Conservation (phyloP, 305 asterid species). For the Plantago rigida region DNA sequence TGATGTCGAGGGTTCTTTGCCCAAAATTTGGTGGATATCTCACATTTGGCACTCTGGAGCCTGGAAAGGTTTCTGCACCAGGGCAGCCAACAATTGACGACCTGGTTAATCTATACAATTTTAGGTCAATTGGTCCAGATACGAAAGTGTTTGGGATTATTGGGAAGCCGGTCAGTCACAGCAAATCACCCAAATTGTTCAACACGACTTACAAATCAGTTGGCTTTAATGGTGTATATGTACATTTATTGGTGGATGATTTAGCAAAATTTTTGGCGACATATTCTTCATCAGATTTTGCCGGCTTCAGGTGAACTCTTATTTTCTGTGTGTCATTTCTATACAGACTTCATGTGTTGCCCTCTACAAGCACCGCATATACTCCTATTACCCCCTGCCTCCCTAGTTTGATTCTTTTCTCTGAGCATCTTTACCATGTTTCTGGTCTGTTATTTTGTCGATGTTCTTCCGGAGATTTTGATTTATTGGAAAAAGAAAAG, state of each 20-base stretch:
- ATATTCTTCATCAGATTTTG: slow-evolving; percentile 67
- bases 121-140: slow-evolving; percentile 64
- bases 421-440: too few species aligned
- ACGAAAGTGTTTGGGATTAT: slow-evolving; percentile 78
- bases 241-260: slow-evolving; percentile 80
- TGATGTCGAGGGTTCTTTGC: slow-evolving; percentile 75
- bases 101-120: slow-evolving; percentile 62
- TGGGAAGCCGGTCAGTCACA: slow-evolving; percentile 90
- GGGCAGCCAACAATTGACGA: slow-evolving; percentile 90
- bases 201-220: slow-evolving; percentile 65
- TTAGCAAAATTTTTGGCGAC: slow-evolving; percentile 53
- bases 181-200: slow-evolving; percentile 81
- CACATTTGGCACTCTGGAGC: slow-evolving; percentile 77
- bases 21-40: slow-evolving; percentile 95
- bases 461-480: too few species aligned
- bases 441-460: too few species aligned
- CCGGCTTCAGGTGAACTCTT: slow-evolving; percentile 74
- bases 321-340: slow-evolving; percentile 15
- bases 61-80: slow-evolving; percentile 82
- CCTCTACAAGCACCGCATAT: too few species aligned
- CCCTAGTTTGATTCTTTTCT: too few species aligned
- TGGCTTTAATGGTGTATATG: slow-evolving; percentile 63
- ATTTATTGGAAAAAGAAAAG: not conserved
- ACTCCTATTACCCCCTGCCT: too few species aligned
- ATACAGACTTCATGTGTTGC: not conserved